Evolutionary conservation across 1,284 basidiomycete species (phyloP), one percentile per base, ranked within the genome.

Genomic region (Marasmius fiardii): DNA sequence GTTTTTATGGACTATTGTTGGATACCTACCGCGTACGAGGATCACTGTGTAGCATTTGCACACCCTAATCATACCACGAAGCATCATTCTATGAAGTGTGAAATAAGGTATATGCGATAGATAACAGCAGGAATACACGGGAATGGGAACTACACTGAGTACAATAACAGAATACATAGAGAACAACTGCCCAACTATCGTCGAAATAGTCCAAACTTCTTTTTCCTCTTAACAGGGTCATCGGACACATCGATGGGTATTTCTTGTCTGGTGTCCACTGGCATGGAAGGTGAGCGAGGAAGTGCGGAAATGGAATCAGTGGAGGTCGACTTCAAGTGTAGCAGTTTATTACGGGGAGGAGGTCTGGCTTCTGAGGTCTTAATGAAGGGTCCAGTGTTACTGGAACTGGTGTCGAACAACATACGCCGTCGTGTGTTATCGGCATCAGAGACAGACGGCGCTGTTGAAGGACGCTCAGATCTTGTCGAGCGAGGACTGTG

Each of bases 281-380:
- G 12, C 8, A 31, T 31, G 16, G 24, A 26, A 11, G 26, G 18
- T 18, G 24, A 35, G 44, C 51, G 39, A 23, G 21, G 8, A n/a
- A 35, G 60, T 24, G 63, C 61, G 14, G 70, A 70, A n/a, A 75
- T 67, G 1, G 77, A 77, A 60, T 80, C 79, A 0, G 73, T 74
- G 3, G 79, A 81, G 33, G 75, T 69, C 1, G 76, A 78, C 62
- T 73, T 74, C 4, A 68, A 56, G 58, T 76, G 74, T 31, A 56
- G 56, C 35, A 55, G 58, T 48, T 53, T 39, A 37, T 53, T 60
- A 54, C 34, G 37, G 3, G 65, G 59, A 7, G 64, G 63, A n/a
- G 59, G 51, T 4, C 61, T 56, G 11, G 58, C 54, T 11, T 64
- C 61, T 23, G n/a, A 23, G n/a, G 35, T 39, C 24, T 41, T 54